Evolutionary conservation across 345 rosid genomes (phyloP).

Genomic region (Sapria himalayana): DNA sequence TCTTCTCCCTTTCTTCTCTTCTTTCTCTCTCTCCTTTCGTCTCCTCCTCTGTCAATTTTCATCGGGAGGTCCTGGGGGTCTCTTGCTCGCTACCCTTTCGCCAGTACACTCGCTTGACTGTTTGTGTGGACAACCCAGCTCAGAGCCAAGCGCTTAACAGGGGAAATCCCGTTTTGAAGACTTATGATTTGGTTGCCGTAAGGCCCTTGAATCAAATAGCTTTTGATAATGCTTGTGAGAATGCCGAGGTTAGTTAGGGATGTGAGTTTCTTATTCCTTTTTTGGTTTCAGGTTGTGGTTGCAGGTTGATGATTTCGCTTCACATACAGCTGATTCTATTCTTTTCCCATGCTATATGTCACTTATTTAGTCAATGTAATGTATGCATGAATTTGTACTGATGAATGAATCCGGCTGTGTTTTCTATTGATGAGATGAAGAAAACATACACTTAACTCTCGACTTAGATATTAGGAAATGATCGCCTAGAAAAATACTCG

Average conservation of each 20-base stretch:
- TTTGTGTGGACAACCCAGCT: constrained; percentile 28
- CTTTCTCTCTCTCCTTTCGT: constrained; percentile 34
- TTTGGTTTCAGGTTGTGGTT: not conserved
- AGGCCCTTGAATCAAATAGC: constrained; percentile 50
- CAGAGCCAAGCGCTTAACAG: constrained; percentile 45
- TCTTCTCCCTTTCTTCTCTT: constrained; percentile 43
- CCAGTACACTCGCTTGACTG: constrained; percentile 75
- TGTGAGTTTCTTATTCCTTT: not conserved
- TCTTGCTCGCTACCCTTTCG: constrained; percentile 52
- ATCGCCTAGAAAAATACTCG: too few species aligned
- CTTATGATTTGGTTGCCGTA: constrained; percentile 57
- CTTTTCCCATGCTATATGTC: too few species aligned
- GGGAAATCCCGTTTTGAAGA: constrained; percentile 49
- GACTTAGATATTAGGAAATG: too few species aligned
- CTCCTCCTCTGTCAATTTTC: constrained; percentile 44
- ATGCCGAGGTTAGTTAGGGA: constrained; percentile 64
- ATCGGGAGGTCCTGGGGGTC: constrained; percentile 51
- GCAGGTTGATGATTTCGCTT: not conserved
- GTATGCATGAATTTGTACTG: too few species aligned
- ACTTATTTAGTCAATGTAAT: too few species aligned
- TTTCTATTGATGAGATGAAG: too few species aligned
- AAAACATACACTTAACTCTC: too few species aligned
- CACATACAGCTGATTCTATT: too few species aligned
- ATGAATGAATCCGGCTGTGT: too few species aligned
- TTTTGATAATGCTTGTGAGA: constrained; percentile 52